Conservation (phyloP, 176 grass and related monocot genomes). For the Canna indica region DNA sequence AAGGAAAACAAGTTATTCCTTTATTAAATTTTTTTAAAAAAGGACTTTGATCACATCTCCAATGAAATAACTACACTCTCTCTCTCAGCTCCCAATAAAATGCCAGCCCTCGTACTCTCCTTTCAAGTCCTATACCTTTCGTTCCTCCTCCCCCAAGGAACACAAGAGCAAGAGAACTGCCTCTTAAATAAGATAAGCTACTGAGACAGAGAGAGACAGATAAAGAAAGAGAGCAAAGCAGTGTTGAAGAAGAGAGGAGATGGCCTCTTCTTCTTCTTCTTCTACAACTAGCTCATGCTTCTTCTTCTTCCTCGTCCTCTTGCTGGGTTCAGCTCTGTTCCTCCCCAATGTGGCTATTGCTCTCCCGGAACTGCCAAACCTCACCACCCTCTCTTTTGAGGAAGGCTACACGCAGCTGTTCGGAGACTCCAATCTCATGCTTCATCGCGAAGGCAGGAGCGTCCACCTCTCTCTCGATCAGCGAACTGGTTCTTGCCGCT, state of each 20-base stretch:
- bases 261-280: slow-evolving; percentile 33
- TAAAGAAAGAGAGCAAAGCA: background rate
- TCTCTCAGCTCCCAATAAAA: background rate
- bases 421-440: slow-evolving; percentile 77
- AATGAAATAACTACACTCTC: background rate
- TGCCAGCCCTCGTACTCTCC: background rate
- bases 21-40: background rate
- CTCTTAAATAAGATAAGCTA: background rate
- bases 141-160: background rate
- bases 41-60: background rate
- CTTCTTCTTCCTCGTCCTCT: slow-evolving; percentile 22
- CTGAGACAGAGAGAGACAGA: background rate
- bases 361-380: slow-evolving; percentile 18
- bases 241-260: background rate
- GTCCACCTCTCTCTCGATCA: slow-evolving; percentile 78
- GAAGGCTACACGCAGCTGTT: slow-evolving; percentile 85
- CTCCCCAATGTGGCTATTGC: slow-evolving; percentile 15
- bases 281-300: too few species aligned
- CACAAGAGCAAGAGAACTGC: background rate
- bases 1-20: background rate
- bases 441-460: slow-evolving; percentile 51
- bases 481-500: slow-evolving; percentile 40
- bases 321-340: background rate
- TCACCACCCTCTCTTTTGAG: slow-evolving; percentile 47
- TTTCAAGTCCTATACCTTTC: background rate